Evolutionary conservation across 179 eudicot genomes (phyloP), one percentile per base, ranked within the genome.

Genomic region (Monotropa hypopitys): DNA sequence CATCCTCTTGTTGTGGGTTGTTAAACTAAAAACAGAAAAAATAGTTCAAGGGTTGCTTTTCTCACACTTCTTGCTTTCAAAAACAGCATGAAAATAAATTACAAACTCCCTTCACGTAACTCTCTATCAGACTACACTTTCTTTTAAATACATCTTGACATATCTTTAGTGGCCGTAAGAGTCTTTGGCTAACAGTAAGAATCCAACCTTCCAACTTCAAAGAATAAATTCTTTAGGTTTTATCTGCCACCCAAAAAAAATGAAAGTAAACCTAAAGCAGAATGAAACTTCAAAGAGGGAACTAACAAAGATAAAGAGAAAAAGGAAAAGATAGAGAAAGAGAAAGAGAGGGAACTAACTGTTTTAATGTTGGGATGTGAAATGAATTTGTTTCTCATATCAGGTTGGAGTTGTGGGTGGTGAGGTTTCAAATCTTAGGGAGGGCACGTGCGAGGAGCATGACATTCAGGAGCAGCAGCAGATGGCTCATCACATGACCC

Each of bases 341-440:
- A 72, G 72, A 56, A 26, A 73, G 8, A 3, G 66, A 26, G 11
- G 5, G 40, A 50, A 33, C 57, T 49, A 67, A 76, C 72, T 78
- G 43, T 73, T 49, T 10, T 73, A 72, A 16, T 47, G 47, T 20
- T 28, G 38, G 28, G 45, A 11, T 65, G 23, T 65, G 70, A 35
- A 33, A 12, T 65, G 70, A 35, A 33, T 11, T 4, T 28, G 7
- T 62, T 76, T 21, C 75, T 21, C 75, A 30, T 68, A 66, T 59
- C 80, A 92, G 97, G 90, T 81, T 72, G 92, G 93, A 80, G 85
- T 84, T 10, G n/a, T n/a, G n/a, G n/a, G n/a, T n/a, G 89, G 88
- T 66, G 97, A 87, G 74, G 87, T 77, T 81, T 87, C 94, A 73
- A 86, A 85, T 13, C 80, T 81, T 69, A 85, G 88, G 80, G 95